Evolutionary conservation across 306 rosid species (phyloP).

Genomic region (Arachis stenosperma): DNA sequence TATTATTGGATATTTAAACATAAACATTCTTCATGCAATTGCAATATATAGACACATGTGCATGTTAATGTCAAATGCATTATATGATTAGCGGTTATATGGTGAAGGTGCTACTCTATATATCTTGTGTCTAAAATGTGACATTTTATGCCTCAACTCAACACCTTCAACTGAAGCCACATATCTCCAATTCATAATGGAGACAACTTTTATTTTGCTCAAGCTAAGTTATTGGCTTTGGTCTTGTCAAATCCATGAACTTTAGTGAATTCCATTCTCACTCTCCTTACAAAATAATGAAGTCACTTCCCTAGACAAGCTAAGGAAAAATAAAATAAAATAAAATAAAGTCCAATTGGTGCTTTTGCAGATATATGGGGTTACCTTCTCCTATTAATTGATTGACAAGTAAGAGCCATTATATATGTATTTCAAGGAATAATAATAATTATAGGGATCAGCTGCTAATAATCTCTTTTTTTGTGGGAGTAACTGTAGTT

Average conservation of each 20-base stretch:
- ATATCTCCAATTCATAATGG: conserved; percentile 44
- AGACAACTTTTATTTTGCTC: conserved; percentile 45
- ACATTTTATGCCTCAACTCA: conserved; percentile 25
- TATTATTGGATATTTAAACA: background rate
- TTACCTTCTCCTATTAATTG: conserved; percentile 42
- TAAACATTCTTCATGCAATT: background rate
- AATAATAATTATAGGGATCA: background rate
- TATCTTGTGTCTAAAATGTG: conserved; percentile 26
- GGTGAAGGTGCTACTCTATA: conserved; percentile 13
- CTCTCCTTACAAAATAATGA: conserved; percentile 48
- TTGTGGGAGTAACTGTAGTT: conserved; percentile 84
- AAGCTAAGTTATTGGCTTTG: conserved; percentile 54
- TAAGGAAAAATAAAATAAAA: too few relatives aligned
- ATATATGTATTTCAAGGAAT: conserved; percentile 39
- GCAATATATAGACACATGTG: background rate
- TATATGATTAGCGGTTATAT: conserved; percentile 25
- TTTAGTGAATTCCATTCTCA: conserved; percentile 48
- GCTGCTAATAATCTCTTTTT: conserved; percentile 43
- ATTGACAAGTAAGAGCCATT: conserved; percentile 60
- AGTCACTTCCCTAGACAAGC: conserved; percentile 58
- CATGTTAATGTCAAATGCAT: conserved; percentile 41
- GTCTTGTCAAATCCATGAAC: conserved; percentile 89
- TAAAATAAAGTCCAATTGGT: conserved; percentile 29
- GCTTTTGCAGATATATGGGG: conserved; percentile 41
- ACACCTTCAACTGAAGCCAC: conserved; percentile 26